Evolutionary conservation across 2,329 filamentous ascomycete genomes (phyloP).

Genomic region (Trichocomaceae sp.): DNA sequence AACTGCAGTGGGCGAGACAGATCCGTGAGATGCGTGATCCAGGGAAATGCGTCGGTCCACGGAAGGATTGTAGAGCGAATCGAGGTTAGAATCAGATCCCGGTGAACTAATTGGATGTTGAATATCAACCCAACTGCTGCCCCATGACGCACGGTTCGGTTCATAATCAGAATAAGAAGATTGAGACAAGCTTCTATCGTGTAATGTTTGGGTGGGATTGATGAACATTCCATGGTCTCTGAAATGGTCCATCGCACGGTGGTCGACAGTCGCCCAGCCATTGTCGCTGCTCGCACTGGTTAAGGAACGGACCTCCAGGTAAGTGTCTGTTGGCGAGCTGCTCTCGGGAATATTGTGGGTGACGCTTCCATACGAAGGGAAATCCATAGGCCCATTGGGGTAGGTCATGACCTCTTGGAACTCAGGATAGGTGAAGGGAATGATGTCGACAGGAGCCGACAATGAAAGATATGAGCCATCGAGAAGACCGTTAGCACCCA

Average conservation of each 20-base stretch:
- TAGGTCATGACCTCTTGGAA: conserved; percentile 46
- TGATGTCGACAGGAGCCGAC: conserved; percentile 53
- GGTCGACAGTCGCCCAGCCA: conserved; percentile 78
- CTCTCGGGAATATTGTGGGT: conserved; percentile 39
- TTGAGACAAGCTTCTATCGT: conserved; percentile 79
- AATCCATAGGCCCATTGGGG: conserved; percentile 70
- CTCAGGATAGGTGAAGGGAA: conserved; percentile 13
- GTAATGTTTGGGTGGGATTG: conserved; percentile 84
- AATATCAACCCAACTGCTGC: conserved; percentile 76
- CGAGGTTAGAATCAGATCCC: conserved; percentile 66
- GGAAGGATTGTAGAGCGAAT: conserved; percentile 44
- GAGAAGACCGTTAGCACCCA: conserved; percentile 54
- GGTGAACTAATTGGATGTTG: conserved; percentile 76
- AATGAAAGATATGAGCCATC: conserved; percentile 55
- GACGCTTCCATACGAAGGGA: conserved; percentile 50
- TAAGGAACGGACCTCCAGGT: conserved; percentile 78
- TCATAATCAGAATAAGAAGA: conserved; percentile 70
- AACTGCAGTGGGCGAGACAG: conserved; percentile 45
- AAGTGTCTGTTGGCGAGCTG: conserved; percentile 70
- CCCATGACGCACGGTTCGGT: conserved; percentile 57
- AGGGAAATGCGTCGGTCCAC: conserved; percentile 35
- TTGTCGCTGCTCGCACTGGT: conserved; percentile 74
- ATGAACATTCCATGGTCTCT: conserved; percentile 65
- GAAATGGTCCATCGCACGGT: conserved; percentile 63
- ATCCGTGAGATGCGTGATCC: conserved; percentile 38